Conservation (phyloP, 2,329 filamentous ascomycete genomes). For the Apiospora aurea region DNA sequence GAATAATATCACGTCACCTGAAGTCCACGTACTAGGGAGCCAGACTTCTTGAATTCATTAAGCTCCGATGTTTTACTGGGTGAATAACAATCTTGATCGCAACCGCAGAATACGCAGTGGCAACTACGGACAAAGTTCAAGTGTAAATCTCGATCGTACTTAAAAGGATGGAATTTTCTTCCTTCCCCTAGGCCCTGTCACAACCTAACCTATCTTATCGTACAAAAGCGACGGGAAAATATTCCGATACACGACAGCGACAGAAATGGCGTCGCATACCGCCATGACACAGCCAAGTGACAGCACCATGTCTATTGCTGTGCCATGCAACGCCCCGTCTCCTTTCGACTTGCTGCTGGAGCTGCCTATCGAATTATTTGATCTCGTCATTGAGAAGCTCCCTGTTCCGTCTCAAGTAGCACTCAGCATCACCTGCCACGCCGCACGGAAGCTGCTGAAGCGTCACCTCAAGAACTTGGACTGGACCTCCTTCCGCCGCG, state of each 20-base stretch:
- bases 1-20: too few species aligned
- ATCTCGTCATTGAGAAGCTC: not conserved
- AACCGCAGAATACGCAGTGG: too few species aligned
- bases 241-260: not conserved
- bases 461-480: not conserved
- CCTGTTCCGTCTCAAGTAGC: not conserved
- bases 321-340: not conserved
- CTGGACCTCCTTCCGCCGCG: not conserved
- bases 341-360: not conserved
- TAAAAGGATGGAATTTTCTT: too few species aligned
- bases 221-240: not conserved
- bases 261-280: not conserved
- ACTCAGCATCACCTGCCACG: not conserved
- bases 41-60: too few species aligned
- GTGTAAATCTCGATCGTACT: too few species aligned
- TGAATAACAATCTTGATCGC: too few species aligned
- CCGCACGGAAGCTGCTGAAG: not conserved
- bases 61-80: too few species aligned
- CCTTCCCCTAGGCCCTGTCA: not conserved
- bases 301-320: not conserved
- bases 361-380: not conserved
- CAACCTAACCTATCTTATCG: not conserved
- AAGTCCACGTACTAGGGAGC: too few species aligned
- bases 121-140: too few species aligned
- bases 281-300: not conserved